Conservation (phyloP, 2,329 filamentous ascomycete species). For the Epichloe festucae region DNA sequence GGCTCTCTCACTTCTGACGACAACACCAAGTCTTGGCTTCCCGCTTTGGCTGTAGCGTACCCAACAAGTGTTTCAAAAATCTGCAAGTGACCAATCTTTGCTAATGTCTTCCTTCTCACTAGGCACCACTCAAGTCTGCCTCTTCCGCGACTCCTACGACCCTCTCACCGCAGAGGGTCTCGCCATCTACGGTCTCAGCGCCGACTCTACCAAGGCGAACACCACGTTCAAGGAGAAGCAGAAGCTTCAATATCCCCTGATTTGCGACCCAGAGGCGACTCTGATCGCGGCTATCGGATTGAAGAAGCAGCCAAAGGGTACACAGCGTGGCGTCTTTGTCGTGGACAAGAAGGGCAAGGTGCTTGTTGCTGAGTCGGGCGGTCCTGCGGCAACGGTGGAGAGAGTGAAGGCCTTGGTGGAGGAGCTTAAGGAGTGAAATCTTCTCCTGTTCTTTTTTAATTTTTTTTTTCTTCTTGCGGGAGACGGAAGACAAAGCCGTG, state of each 20-base stretch:
- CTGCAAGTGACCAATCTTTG: neutral
- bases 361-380: conserved; percentile 59
- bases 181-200: conserved; percentile 79
- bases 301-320: conserved; percentile 72
- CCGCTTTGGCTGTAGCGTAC: no score
- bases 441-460: neutral
- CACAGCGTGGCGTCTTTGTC: conserved; percentile 76
- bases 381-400: conserved; percentile 65
- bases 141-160: conserved; percentile 78
- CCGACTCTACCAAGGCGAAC: conserved; percentile 82
- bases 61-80: no score
- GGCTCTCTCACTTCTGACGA: no score
- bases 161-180: conserved; percentile 67
- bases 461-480: neutral
- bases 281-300: conserved; percentile 82
- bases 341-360: conserved; percentile 74
- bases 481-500: no score
- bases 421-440: conserved; percentile 17
- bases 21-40: no score
- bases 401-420: conserved; percentile 61
- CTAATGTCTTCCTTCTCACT: neutral
- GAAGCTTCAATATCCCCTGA: conserved; percentile 72
- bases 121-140: conserved; percentile 89
- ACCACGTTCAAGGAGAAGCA: conserved; percentile 88
- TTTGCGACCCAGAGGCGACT: conserved; percentile 65